Evolutionary conservation across 768 basidiomycete species (phyloP).

Genomic region (Naganishia onofrii): DNA sequence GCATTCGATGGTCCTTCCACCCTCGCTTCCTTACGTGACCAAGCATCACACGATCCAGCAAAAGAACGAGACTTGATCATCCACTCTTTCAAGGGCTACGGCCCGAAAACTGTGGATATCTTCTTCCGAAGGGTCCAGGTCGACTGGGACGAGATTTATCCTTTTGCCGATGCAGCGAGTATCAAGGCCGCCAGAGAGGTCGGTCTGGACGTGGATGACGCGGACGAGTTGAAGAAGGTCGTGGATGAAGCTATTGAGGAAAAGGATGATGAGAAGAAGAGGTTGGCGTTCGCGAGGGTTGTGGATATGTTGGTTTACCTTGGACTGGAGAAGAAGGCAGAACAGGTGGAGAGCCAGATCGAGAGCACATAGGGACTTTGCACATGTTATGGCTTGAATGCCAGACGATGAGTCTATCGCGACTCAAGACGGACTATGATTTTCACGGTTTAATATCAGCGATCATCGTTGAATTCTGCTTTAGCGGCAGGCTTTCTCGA

Average conservation of each 20-base stretch:
- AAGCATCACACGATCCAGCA: conserved; percentile 31
- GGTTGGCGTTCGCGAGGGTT: conserved; percentile 36
- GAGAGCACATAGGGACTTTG: not conserved
- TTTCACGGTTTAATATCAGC: no score
- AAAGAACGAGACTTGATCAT: conserved; percentile 37
- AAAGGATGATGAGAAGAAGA: conserved; percentile 20
- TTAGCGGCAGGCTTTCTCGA: no score
- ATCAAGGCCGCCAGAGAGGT: conserved; percentile 36
- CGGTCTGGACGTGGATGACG: conserved; percentile 34
- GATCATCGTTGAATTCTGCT: no score
- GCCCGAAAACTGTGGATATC: conserved; percentile 39
- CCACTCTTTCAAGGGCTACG: conserved; percentile 28
- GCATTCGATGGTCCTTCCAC: not conserved
- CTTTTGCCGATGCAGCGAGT: conserved; percentile 41
- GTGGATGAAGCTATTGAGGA: conserved; percentile 26
- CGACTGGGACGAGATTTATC: conserved; percentile 45
- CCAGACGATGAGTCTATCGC: not conserved
- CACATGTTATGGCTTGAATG: not conserved
- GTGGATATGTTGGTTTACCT: conserved; percentile 42
- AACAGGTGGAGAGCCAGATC: conserved; percentile 27
- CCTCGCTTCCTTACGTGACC: not conserved
- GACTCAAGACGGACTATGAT: no score
- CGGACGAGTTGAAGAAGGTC: conserved; percentile 33
- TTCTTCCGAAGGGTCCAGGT: conserved; percentile 42
- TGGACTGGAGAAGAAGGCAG: conserved; percentile 42